These are phyloP conservation scores for Thozetella sp. DNA, from an alignment of 495 filamentous ascomycete species.

Conservation along the genomic window DNA sequence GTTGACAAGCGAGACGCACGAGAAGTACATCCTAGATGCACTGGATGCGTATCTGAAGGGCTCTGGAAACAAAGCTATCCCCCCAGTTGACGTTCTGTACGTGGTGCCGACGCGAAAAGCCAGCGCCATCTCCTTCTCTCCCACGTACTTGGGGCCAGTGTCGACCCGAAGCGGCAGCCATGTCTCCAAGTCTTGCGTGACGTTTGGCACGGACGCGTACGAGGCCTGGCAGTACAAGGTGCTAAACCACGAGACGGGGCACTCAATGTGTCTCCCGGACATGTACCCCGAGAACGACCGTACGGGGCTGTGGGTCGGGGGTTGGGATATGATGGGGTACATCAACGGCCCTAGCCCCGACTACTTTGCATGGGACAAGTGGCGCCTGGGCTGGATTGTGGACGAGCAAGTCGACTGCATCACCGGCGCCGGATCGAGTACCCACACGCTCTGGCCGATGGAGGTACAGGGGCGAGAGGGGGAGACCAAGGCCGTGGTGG, in stretches of 20 bases:
- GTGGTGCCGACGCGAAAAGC: slow-evolving; percentile 26
- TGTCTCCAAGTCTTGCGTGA: slow-evolving; percentile 24
- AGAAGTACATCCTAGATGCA: slow-evolving; percentile 28
- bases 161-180: slow-evolving; percentile 18
- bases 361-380: slow-evolving; percentile 36
- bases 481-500: slow-evolving; percentile 23
- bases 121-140: slow-evolving; percentile 21
- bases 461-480: slow-evolving; percentile 11
- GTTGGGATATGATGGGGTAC: slow-evolving; percentile 33
- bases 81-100: slow-evolving; percentile 25
- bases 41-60: slow-evolving; percentile 15
- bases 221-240: slow-evolving; percentile 22
- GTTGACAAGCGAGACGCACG: slow-evolving; percentile 18
- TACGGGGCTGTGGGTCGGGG: slow-evolving; percentile 27
- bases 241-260: slow-evolving; percentile 32
- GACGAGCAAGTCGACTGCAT: slow-evolving; percentile 28
- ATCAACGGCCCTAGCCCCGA: slow-evolving; percentile 32
- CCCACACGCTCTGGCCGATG: slow-evolving; percentile 23
- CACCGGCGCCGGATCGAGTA: slow-evolving; percentile 10
- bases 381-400: slow-evolving; percentile 27
- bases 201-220: slow-evolving; percentile 27
- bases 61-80: slow-evolving; percentile 8
- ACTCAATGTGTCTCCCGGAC: slow-evolving; percentile 32
- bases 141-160: slow-evolving; percentile 28
- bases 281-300: slow-evolving; percentile 25